Evolutionary conservation across 2,329 filamentous ascomycete genomes (phyloP), one percentile per base, ranked within the genome.

Genomic region (Neonectria neomacrospora): DNA sequence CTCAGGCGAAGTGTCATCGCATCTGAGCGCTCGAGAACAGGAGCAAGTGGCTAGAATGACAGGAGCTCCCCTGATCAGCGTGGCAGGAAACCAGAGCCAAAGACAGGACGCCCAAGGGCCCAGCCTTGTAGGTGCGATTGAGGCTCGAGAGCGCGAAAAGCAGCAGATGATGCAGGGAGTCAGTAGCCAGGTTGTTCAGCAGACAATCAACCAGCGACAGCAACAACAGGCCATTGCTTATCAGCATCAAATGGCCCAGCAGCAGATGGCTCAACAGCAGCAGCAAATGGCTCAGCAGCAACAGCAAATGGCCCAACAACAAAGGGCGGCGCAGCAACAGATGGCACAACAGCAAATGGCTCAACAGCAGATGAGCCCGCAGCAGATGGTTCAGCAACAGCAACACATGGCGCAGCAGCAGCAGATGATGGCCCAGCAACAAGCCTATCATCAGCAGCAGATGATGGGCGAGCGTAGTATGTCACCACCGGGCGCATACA

Each of bases 41-140:
- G 93, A 96, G 78, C 91, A 96, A 69, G 86, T 97, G n/a, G 92
- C 94, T 10, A 88, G 91, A 39, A 84, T 93, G 70, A 97, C 93
- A 0, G 91, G 92, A 1, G 89, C 88, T 0, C 91, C 94, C 0
- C 81, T 97, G 53, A 86, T 96, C 70, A 88, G 86, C 62, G 81
- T 96, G 75, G 67, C 85, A 5, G 85, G 85, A 53, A 83, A 83
- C 54, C 81, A 81, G 66, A 85, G 84, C 54, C 81, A 81, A 66
- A 85, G 84, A 63, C 78, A 80, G 45, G 81, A 81, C 57, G 79
- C 83, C 10, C 75, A 85, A 32, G 86, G 87, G 1, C 80, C 81
- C 22, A 90, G 91, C 0, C 82, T 97, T 1, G 88, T 97, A 7
- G 92, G 91, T 1, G 90, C 91, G 14, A 94, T 97, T 58, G 91